Evolutionary conservation across 179 eudicot genomes (phyloP).

Genomic region (Drosera spatulata): DNA sequence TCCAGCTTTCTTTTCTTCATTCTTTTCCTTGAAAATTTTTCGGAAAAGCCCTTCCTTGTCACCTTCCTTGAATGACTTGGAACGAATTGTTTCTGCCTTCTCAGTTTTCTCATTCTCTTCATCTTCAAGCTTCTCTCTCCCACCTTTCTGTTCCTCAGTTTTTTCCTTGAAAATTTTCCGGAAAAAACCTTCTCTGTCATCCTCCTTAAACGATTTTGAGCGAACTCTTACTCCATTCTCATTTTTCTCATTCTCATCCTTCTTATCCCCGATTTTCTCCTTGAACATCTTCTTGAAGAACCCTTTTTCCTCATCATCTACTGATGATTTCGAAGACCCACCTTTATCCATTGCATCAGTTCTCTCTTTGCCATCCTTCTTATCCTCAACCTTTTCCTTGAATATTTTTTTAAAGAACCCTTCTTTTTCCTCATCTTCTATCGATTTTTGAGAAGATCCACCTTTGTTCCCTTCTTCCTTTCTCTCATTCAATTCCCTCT

Average conservation of each 20-base stretch:
- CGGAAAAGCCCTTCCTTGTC: slow-evolving; percentile 52
- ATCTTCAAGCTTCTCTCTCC: not conserved
- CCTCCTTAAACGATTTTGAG: slow-evolving; percentile 18
- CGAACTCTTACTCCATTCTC: slow-evolving; percentile 20
- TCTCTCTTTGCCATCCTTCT: too few relatives aligned
- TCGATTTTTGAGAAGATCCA: slow-evolving; percentile 17
- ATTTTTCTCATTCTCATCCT: slow-evolving; percentile 28
- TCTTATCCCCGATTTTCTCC: slow-evolving; percentile 13
- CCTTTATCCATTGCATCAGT: too few relatives aligned
- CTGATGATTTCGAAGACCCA: too few relatives aligned
- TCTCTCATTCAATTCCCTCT: slow-evolving; percentile 29
- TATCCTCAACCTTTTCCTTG: slow-evolving; percentile 3
- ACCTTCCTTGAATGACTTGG: slow-evolving; percentile 41
- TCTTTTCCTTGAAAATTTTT: slow-evolving; percentile 31
- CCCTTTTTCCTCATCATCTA: not conserved
- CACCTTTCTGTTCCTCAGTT: not conserved
- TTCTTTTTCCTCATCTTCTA: slow-evolving; percentile 61
- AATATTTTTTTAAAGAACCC: slow-evolving; percentile 21
- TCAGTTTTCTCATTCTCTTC: slow-evolving; percentile 3
- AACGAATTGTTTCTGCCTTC: not conserved
- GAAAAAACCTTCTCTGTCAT: slow-evolving; percentile 21
- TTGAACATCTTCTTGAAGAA: slow-evolving; percentile 32
- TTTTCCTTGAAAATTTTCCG: slow-evolving; percentile 1
- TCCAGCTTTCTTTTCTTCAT: too few relatives aligned
- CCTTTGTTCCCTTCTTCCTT: slow-evolving; percentile 28